phyloP scores from a whole-genome alignment of 306 rosid species.

The Begonia loranthoides region DNA sequence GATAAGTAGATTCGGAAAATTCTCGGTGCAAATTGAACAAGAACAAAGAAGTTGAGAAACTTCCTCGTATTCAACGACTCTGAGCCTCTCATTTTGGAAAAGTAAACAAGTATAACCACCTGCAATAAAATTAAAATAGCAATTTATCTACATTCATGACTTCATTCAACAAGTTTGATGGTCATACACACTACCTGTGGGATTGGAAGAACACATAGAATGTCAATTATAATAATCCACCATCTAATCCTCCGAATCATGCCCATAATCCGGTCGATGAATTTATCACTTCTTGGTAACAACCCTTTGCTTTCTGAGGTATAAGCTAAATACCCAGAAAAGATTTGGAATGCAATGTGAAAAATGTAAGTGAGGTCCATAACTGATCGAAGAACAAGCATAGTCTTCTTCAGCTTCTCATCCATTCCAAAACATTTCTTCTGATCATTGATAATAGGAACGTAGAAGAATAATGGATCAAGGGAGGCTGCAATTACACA shows the following conservation, averaged over 20 bases:
- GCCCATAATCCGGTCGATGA: too few species aligned
- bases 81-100: background rate
- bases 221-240: background rate
- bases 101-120: background rate
- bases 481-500: too few species aligned
- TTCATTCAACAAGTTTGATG: background rate
- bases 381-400: background rate
- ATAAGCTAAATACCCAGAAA: too few species aligned
- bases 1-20: slow-evolving; percentile 6
- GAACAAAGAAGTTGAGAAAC: background rate
- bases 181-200: slow-evolving; percentile 8
- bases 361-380: background rate
- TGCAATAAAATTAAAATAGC: background rate
- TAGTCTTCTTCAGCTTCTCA: background rate
- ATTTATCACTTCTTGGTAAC: too few species aligned
- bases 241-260: background rate
- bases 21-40: slow-evolving; percentile 13
- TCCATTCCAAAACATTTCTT: background rate
- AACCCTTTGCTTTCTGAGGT: too few species aligned
- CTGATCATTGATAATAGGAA: too few species aligned
- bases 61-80: background rate
- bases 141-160: background rate
- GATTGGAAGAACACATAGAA: slow-evolving; percentile 13
- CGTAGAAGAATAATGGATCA: too few species aligned
- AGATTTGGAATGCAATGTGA: background rate